Conservation (phyloP, 2,329 filamentous ascomycete genomes). For the Verticillium alfalfae region DNA sequence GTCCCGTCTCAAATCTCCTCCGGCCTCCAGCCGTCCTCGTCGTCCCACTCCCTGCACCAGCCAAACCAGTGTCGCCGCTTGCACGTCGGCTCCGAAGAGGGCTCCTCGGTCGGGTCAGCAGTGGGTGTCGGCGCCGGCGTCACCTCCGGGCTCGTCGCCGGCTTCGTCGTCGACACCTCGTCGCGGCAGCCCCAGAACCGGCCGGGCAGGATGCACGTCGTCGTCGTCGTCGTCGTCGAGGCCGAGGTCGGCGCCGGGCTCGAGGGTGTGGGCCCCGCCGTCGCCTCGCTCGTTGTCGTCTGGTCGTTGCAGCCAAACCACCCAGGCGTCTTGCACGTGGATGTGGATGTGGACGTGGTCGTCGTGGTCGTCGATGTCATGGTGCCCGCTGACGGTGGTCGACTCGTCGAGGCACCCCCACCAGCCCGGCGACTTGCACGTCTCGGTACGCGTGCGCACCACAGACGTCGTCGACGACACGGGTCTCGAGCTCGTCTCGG, state of each 20-base stretch:
- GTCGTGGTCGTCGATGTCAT: slow-evolving; percentile 38
- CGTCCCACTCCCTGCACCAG: slow-evolving; percentile 31
- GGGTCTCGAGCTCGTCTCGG: slow-evolving; percentile 64
- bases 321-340: slow-evolving; percentile 56
- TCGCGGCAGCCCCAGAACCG: slow-evolving; percentile 52
- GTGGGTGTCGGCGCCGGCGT: slow-evolving; percentile 24
- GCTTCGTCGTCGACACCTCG: slow-evolving; percentile 20
- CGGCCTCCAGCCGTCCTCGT: slow-evolving; percentile 6
- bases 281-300: slow-evolving; percentile 24
- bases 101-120: slow-evolving; percentile 14
- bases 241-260: slow-evolving; percentile 13
- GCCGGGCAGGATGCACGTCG: slow-evolving; percentile 46
- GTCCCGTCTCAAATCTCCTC: slow-evolving; percentile 9
- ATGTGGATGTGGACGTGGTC: slow-evolving; percentile 40
- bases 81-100: slow-evolving; percentile 24
- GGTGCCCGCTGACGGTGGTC: slow-evolving; percentile 32
- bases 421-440: slow-evolving; percentile 89
- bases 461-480: slow-evolving; percentile 49
- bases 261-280: slow-evolving; percentile 16
- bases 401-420: slow-evolving; percentile 73
- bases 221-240: slow-evolving; percentile 27
- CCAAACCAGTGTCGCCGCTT: slow-evolving; percentile 33
- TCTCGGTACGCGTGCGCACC: slow-evolving; percentile 68
- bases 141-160: slow-evolving; percentile 17
- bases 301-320: slow-evolving; percentile 63